phyloP scores from a whole-genome alignment of 768 basidiomycete genomes.

The Gloeostereum incarnatum region DNA sequence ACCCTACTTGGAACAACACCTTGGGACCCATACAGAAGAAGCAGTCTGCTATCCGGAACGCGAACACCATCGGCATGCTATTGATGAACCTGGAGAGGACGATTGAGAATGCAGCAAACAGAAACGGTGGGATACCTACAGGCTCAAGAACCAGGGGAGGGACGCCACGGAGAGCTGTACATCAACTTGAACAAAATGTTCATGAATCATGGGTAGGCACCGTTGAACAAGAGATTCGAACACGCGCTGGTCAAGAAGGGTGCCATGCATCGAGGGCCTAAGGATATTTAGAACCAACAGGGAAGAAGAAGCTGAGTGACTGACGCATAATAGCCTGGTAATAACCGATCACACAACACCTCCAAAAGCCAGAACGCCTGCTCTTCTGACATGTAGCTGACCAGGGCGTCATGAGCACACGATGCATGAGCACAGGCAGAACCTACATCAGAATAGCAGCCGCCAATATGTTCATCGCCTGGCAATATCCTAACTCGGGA shows the following conservation, averaged over 20 bases:
- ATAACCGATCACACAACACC: slow-evolving; percentile 86
- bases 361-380: slow-evolving; percentile 97
- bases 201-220: slow-evolving; percentile 88
- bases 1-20: slow-evolving; percentile 98
- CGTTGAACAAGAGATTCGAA: slow-evolving; percentile 90
- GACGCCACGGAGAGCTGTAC: slow-evolving; percentile 97
- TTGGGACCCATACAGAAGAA: slow-evolving; percentile 99
- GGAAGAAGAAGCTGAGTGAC: slow-evolving; percentile 12
- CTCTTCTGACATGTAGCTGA: slow-evolving; percentile 97
- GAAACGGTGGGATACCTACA: slow-evolving; percentile 46
- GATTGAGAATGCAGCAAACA: neutral
- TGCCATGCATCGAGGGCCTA: slow-evolving; percentile 98
- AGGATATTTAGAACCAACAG: slow-evolving; percentile 5
- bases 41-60: slow-evolving; percentile 95
- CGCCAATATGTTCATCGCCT: slow-evolving; percentile 98
- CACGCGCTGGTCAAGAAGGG: slow-evolving; percentile 95
- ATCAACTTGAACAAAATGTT: slow-evolving; percentile 85
- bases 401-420: neutral
- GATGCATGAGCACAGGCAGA: neutral
- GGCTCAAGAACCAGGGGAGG: slow-evolving; percentile 94
- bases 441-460: slow-evolving; percentile 89
- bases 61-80: slow-evolving; percentile 96
- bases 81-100: slow-evolving; percentile 71
- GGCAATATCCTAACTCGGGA: slow-evolving; percentile 91
- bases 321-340: slow-evolving; percentile 97